Evolutionary conservation across 441 rosid species (phyloP), one percentile per base, ranked within the genome.

Genomic region (Codiaeum variegatum): DNA sequence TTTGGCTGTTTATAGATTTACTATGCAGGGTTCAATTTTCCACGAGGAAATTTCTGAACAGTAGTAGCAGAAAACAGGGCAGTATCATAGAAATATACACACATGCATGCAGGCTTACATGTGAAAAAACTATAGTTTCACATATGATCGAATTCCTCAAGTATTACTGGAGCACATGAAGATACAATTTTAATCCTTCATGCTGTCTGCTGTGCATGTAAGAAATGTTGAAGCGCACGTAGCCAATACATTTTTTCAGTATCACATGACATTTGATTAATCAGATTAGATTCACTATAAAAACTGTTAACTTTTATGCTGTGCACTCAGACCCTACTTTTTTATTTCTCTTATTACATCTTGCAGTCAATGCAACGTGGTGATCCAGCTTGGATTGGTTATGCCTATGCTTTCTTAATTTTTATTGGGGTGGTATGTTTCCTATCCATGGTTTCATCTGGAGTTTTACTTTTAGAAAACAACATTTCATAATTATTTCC

Each of bases 341-440:
- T 73, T 59, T 29, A 54, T 55, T 24, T 46, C 44, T 73, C 34
- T 64, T 26, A 7, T 74, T 78, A 56, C 51, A 47, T 49, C 21
- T 66, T 85, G 87, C 93, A 96, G 99, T 92, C 99, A 49, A 89
- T 93, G 99, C 94, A 91, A 87, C 82, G 59, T 66, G 97, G 97
- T 26, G 97, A 93, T 79, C 96, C 97, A 62, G 87, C 93, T 63
- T 96, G 96, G 97, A 82, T 90, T 66, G 97, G 98, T 69, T 92
- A 88, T 75, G 63, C 79, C 74, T 93, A 96, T 62, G 97, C 99
- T 72, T 92, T 93, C 85, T 76, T 71, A 56, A 93, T 96, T 72
- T 86, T 96, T 65, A 46, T 88, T 71, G 97, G 96, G 13, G 96
- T 92, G 96, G 98, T 93, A 90, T 52, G 90, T 47, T 23, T 77